These are phyloP conservation scores for Candida coquimbonensis DNA, from an alignment of 805 yeast genomes.

Conservation along the genomic window DNA sequence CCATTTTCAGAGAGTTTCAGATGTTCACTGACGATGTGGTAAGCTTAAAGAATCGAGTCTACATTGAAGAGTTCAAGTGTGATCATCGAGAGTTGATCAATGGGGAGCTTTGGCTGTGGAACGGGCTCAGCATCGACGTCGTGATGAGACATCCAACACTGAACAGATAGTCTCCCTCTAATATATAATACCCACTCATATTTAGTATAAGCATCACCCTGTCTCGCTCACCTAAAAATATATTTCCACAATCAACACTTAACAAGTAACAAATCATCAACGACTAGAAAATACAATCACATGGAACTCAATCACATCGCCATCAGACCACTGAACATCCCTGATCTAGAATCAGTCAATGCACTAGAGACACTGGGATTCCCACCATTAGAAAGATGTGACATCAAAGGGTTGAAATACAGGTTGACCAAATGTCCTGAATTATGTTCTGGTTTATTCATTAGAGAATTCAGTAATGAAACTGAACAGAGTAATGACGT, in stretches of 20 bases:
- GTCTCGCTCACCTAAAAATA: not conserved
- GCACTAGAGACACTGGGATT: slow-evolving; percentile 65
- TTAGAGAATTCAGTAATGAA: slow-evolving; percentile 48
- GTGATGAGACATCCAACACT: slow-evolving; percentile 23
- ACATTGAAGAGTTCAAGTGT: slow-evolving; percentile 74
- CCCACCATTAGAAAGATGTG: slow-evolving; percentile 61
- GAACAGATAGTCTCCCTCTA: not conserved
- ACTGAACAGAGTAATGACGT: slow-evolving; percentile 21
- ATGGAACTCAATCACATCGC: slow-evolving; percentile 48
- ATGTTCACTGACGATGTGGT: slow-evolving; percentile 62
- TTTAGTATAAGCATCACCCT: not conserved
- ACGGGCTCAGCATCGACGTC: slow-evolving; percentile 21
- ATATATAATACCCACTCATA: not conserved
- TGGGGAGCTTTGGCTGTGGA: slow-evolving; percentile 17
- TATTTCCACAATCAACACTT: too few species aligned
- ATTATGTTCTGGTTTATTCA: slow-evolving; percentile 79
- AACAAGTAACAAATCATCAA: too few species aligned
- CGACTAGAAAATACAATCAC: not conserved
- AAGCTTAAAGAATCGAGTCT: slow-evolving; percentile 74
- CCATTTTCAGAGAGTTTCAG: slow-evolving; percentile 80
- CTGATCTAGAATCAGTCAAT: slow-evolving; percentile 58
- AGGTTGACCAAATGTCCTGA: slow-evolving; percentile 83
- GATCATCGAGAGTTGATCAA: slow-evolving; percentile 20
- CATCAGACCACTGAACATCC: slow-evolving; percentile 71
- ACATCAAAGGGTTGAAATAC: slow-evolving; percentile 56